Conservation (phyloP, 169 alveolate genomes). For the Plasmodium adleri region DNA sequence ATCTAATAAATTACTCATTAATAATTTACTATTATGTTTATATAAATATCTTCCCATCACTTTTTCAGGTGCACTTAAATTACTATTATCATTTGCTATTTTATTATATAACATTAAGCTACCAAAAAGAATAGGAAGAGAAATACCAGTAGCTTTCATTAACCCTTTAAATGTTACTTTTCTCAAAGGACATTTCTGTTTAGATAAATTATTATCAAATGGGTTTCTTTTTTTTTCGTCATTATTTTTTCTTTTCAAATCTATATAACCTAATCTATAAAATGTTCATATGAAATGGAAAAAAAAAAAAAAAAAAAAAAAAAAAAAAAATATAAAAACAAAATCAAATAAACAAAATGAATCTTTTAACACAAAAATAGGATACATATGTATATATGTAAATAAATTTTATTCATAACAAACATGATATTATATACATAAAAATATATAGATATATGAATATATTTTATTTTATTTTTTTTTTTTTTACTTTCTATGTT, state of each 20-base stretch:
- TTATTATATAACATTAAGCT: constrained; percentile 46
- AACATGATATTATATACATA: background rate
- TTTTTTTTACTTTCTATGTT: constrained; percentile 41
- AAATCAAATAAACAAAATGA: background rate
- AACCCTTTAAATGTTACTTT: constrained; percentile 27
- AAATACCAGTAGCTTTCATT: constrained; percentile 35
- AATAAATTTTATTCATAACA: constrained; percentile 2
- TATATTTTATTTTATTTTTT: background rate
- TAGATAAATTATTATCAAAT: constrained; percentile 4
- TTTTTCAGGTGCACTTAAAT: constrained; percentile 55
- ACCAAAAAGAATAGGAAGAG: constrained; percentile 42
- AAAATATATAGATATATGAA: background rate
- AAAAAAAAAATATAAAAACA: background rate
- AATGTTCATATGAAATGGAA: background rate
- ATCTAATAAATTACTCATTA: constrained; percentile 3
- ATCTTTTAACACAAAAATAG: background rate
- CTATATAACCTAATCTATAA: constrained; percentile 31
- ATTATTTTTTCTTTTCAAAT: constrained; percentile 17
- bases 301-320: background rate
- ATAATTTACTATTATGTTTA: constrained; percentile 30
- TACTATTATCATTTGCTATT: constrained; percentile 26
- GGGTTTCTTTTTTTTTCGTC: constrained; percentile 35
- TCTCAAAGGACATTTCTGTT: constrained; percentile 10
- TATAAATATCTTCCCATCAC: constrained; percentile 53
- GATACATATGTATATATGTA: background rate